phyloP scores from a whole-genome alignment of 202 grass and related monocot genomes.

The Musa balbisiana region DNA sequence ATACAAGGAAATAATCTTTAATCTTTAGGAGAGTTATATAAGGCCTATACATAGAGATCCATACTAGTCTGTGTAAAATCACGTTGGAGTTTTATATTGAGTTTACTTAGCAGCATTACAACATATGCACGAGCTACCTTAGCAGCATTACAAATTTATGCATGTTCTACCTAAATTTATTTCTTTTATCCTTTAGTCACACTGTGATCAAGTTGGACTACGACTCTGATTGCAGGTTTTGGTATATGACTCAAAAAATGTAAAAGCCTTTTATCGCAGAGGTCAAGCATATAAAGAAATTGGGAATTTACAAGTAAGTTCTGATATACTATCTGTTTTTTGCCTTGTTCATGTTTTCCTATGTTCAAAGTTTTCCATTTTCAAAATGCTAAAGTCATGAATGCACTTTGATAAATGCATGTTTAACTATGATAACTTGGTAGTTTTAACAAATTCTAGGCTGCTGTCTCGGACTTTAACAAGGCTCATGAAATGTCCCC shows the following conservation, averaged over 20 bases:
- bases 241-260: slow-evolving; percentile 58
- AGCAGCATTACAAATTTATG: too few species aligned
- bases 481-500: slow-evolving; percentile 69
- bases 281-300: slow-evolving; percentile 89
- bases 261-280: slow-evolving; percentile 95
- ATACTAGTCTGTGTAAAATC: too few species aligned
- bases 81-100: too few species aligned
- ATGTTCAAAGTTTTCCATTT: slow-evolving; percentile 10
- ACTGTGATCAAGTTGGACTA: slow-evolving; percentile 13
- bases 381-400: neutral
- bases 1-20: too few species aligned
- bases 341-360: slow-evolving; percentile 15
- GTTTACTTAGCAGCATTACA: too few species aligned
- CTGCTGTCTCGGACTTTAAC: slow-evolving; percentile 72
- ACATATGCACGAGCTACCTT: too few species aligned
- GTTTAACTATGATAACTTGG: neutral
- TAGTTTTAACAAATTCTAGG: slow-evolving; percentile 40
- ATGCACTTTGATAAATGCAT: slow-evolving; percentile 8
- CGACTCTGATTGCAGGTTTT: slow-evolving; percentile 51
- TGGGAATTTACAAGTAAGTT: slow-evolving; percentile 63
- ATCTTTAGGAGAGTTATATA: too few species aligned
- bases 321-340: slow-evolving; percentile 19
- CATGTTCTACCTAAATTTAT: too few species aligned
- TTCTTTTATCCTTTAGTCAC: slow-evolving; percentile 11
- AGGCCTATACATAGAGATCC: too few species aligned